A percentile compares a stretch with the other conserved stretches of the same genome.
Conservation (phyloP, 1,284 basidiomycete species). For the Bjerkandera adusta region DNA sequence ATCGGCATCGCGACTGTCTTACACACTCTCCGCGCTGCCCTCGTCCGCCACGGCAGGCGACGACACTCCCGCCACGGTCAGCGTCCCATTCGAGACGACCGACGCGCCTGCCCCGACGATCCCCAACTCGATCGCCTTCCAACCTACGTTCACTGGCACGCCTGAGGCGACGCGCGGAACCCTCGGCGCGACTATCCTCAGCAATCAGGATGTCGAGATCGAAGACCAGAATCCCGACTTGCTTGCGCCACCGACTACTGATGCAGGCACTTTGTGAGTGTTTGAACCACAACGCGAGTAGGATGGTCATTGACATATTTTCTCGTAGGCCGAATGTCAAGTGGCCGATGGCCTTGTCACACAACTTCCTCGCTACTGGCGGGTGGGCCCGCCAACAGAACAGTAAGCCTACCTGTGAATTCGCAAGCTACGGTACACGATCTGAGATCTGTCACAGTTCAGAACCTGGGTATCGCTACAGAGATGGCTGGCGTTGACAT, state of each 20-base stretch:
- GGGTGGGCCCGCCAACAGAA: slow-evolving; percentile 72
- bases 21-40: no score
- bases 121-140: slow-evolving; percentile 13
- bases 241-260: slow-evolving; percentile 59
- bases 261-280: slow-evolving; percentile 54
- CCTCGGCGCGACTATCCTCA: slow-evolving; percentile 50
- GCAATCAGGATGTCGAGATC: slow-evolving; percentile 49
- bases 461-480: slow-evolving; percentile 54
- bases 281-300: neutral
- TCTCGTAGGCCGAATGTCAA: slow-evolving; percentile 50
- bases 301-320: neutral
- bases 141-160: slow-evolving; percentile 14
- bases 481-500: slow-evolving; percentile 42
- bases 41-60: no score
- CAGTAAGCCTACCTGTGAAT: slow-evolving; percentile 29
- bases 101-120: slow-evolving; percentile 13
- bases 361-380: slow-evolving; percentile 62
- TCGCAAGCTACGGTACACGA: neutral
- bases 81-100: no score
- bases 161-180: slow-evolving; percentile 33
- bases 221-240: slow-evolving; percentile 56
- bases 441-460: slow-evolving; percentile 32
- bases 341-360: slow-evolving; percentile 64
- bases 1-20: no score
- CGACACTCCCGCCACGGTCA: no score